Evolutionary conservation across 2,329 filamentous ascomycete genomes (phyloP), one percentile per base, ranked within the genome.

Genomic region (Hypoxylon sp.): DNA sequence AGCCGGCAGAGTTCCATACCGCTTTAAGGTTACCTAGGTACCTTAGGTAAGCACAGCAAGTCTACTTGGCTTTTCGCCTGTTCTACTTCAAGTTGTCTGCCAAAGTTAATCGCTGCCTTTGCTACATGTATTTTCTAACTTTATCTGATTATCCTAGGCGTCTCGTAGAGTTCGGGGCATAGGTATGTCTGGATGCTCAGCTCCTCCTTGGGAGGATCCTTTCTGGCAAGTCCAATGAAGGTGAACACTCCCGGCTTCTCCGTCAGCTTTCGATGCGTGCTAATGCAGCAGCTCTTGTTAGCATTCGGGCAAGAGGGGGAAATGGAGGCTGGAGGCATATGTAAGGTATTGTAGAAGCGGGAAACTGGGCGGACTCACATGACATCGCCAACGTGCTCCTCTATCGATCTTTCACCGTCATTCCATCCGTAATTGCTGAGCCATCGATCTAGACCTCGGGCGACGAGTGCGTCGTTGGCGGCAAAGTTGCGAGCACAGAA

Each of bases 131-230:
- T 26, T 6, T 26, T 6, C 3, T 3, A 26, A 26, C 24, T 6
- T 6, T 26, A 26, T 26, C 6, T 6, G 24, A 26, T 26, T 3
- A 3, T 26, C 24, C 24, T 26, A 26, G 53, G 32, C 28, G 53
- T 54, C 33, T 44, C 51, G 6, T 54, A 54, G 32, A 54, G 18
- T 16, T 54, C 51, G 22, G 51, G 38, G 11, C 36, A 44, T 18
- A 54, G 28, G 38, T 54, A 54, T 36, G 42, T 38, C 36, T 54
- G 38, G 9, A 54, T 18, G 16, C 51, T 54, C 16, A 45, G 51
- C 1, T 36, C 38, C 20, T 42, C 30, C 16, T 54, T 54, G 1
- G 36, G 44, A 18, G 51, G 26, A 16, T 54, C 51, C 20, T 54
- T 36, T 33, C 51, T 54, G 9, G 36, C 51, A 5, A 54, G 38